Percentiles rank a stretch among this genome's conserved stretches.
Conservation (phyloP, 768 basidiomycete species). For the Trametes gibbosa region DNA sequence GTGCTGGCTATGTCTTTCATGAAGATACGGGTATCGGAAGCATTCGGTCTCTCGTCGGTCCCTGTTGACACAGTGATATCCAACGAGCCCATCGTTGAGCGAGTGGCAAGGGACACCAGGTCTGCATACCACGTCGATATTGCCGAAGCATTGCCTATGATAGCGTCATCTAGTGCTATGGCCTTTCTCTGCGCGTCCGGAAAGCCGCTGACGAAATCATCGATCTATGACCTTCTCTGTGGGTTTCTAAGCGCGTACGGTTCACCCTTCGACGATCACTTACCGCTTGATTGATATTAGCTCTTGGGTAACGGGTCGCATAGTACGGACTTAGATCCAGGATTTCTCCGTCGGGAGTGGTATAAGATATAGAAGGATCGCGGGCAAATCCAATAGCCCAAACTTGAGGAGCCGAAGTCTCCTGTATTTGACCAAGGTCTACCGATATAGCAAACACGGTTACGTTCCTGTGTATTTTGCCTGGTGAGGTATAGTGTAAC, state of each 20-base stretch:
- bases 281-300: background rate
- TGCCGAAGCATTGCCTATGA: constrained; percentile 20
- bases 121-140: constrained; percentile 25
- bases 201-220: constrained; percentile 20
- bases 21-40: constrained; percentile 25
- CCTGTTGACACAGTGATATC: constrained; percentile 27
- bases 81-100: constrained; percentile 26
- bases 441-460: constrained; percentile 27
- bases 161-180: constrained; percentile 21
- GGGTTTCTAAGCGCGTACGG: too few species aligned
- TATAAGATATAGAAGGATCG: constrained; percentile 26
- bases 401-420: constrained; percentile 20
- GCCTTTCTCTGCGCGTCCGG: constrained; percentile 15
- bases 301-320: background rate
- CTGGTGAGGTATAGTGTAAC: too few species aligned
- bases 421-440: constrained; percentile 25
- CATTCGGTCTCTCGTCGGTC: constrained; percentile 17
- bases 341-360: constrained; percentile 1
- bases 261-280: background rate
- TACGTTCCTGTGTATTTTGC: constrained; percentile 2
- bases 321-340: constrained; percentile 23
- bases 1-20: constrained; percentile 11
- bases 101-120: constrained; percentile 25
- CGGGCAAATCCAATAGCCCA: constrained; percentile 30
- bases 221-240: constrained; percentile 13